phyloP scores from a whole-genome alignment of 2,329 filamentous ascomycete species.

The Daldinia sp. region DNA sequence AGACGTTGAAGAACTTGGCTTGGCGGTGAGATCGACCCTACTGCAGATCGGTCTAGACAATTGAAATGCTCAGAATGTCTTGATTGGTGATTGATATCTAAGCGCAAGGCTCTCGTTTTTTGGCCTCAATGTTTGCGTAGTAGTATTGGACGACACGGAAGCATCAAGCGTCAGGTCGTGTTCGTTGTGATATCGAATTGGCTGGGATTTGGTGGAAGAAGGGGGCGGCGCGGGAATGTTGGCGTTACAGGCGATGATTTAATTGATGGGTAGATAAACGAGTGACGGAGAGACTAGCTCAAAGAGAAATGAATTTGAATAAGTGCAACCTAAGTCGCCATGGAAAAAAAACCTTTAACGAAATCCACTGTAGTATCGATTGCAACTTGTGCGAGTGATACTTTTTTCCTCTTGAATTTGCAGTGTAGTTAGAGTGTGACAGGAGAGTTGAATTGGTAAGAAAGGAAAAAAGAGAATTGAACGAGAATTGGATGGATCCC shows the following conservation, averaged over 20 bases:
- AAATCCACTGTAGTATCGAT: constrained; percentile 35
- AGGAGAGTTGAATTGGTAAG: constrained; percentile 13
- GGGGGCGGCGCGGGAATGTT: constrained; percentile 6
- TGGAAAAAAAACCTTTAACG: constrained; percentile 42
- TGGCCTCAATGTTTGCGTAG: not conserved
- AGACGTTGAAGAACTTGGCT: constrained; percentile 28
- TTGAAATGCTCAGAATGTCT: constrained; percentile 25
- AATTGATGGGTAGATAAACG: constrained; percentile 48
- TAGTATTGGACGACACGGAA: constrained; percentile 8
- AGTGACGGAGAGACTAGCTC: constrained; percentile 61
- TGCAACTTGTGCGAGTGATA: constrained; percentile 32
- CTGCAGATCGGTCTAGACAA: constrained; percentile 37
- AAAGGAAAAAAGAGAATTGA: constrained; percentile 17
- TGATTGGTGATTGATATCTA: constrained; percentile 30
- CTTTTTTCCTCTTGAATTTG: not conserved
- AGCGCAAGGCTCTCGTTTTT: constrained; percentile 2
- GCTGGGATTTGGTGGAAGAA: constrained; percentile 16
- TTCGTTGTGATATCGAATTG: constrained; percentile 19
- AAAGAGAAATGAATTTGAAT: constrained; percentile 42
- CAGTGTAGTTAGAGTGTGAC: constrained; percentile 13
- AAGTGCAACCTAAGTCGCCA: constrained; percentile 41
- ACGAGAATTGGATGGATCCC: constrained; percentile 29
- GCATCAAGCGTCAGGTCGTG: constrained; percentile 9
- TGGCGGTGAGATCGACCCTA: constrained; percentile 35
- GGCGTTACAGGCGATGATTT: constrained; percentile 5